Evolutionary conservation across 306 rosid genomes (phyloP).

Genomic region (Casuarina equisetifolia): DNA sequence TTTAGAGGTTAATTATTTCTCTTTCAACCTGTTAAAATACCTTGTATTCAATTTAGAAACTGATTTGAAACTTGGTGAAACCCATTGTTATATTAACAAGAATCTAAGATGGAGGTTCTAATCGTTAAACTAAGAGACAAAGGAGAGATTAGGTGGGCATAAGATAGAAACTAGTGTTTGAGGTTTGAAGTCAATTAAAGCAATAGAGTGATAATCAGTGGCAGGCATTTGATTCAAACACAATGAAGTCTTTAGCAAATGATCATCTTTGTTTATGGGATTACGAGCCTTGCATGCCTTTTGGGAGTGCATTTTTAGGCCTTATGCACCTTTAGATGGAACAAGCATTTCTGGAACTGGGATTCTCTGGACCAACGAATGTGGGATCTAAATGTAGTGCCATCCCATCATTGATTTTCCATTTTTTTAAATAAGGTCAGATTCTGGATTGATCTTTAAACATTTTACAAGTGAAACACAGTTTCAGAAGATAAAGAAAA

Average conservation of each 20-base stretch:
- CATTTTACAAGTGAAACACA: background rate
- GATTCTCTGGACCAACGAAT: slow-evolving; percentile 5
- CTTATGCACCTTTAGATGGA: background rate
- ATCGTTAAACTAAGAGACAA: slow-evolving; percentile 17
- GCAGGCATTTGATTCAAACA: slow-evolving; percentile 32
- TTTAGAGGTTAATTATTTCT: no score
- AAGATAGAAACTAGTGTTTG: background rate
- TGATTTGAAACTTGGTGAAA: no score
- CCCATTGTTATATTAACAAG: no score
- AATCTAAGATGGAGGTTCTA: no score
- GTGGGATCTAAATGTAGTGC: slow-evolving; percentile 1
- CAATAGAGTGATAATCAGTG: slow-evolving; percentile 6
- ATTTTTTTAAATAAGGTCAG: background rate
- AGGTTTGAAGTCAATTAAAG: background rate
- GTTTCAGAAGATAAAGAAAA: background rate
- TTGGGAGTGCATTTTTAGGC: background rate
- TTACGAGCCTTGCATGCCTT: background rate
- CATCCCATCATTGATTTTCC: slow-evolving; percentile 4
- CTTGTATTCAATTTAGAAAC: no score
- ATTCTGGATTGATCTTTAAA: background rate
- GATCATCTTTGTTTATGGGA: slow-evolving; percentile 9
- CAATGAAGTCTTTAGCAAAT: slow-evolving; percentile 28
- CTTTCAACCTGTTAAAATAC: no score
- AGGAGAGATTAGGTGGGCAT: background rate
- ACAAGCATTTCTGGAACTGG: slow-evolving; percentile 1